Evolutionary conservation across 257 asterid species (phyloP).

Genomic region (Ilex asprella): DNA sequence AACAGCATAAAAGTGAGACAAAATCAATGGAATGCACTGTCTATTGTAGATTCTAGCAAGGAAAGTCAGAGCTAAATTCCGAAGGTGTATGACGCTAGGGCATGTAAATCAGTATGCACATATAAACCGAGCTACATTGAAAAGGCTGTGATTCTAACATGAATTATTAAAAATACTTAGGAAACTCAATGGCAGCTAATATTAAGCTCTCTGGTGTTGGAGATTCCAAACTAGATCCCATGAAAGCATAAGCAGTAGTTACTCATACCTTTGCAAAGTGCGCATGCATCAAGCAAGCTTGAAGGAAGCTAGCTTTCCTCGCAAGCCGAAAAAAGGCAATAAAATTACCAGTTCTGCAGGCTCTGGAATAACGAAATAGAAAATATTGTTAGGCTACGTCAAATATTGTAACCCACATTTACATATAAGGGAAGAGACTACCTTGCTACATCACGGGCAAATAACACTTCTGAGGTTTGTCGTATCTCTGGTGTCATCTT

Average conservation of each 20-base stretch:
- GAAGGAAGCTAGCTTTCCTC: constrained; percentile 82
- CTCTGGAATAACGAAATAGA: constrained; percentile 47
- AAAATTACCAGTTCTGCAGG: constrained; percentile 90
- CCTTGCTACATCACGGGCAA: constrained; percentile 99
- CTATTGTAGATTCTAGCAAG: too few relatives aligned
- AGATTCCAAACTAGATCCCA: too few relatives aligned
- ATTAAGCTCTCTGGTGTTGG: neutral
- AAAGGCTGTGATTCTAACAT: too few relatives aligned
- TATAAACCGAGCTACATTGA: too few relatives aligned
- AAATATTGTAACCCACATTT: constrained; percentile 1
- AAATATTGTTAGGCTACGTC: neutral
- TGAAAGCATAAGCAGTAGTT: constrained; percentile 7
- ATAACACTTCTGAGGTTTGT: constrained; percentile 78
- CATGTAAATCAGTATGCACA: too few relatives aligned
- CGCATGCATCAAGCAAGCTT: constrained; percentile 97
- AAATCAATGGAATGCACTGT: neutral
- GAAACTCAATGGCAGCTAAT: too few relatives aligned
- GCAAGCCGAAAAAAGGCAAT: constrained; percentile 97
- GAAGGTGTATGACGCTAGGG: too few relatives aligned
- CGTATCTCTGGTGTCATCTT: constrained; percentile 94
- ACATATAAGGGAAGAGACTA: constrained; percentile 22
- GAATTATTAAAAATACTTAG: too few relatives aligned
- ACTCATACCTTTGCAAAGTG: constrained; percentile 90
- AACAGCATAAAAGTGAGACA: constrained; percentile 20
- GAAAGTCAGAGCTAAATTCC: too few relatives aligned